Evolutionary conservation across 108 stramenopile genomes (phyloP).

Genomic region (Skeletonema marinoi): DNA sequence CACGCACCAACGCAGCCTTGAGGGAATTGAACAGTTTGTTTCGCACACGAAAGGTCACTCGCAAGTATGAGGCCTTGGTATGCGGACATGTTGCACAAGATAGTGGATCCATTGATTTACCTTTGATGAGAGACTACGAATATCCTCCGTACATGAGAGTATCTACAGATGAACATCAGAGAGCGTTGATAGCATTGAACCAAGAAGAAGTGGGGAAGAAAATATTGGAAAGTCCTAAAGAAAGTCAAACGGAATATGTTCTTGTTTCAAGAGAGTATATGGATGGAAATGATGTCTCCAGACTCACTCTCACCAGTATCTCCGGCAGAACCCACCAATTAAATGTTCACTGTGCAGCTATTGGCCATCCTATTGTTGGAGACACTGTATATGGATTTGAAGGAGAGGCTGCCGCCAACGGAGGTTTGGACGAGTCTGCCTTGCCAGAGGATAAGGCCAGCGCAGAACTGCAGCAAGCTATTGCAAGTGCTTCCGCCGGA

Average conservation of each 20-base stretch:
- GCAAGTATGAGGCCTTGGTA: conserved; percentile 81
- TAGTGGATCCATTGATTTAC: conserved; percentile 69
- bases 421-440: conserved; percentile 67
- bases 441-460: conserved; percentile 57
- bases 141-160: conserved; percentile 84
- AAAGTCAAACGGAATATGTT: conserved; percentile 73
- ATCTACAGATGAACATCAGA: conserved; percentile 77
- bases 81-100: conserved; percentile 74
- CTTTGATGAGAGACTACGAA: conserved; percentile 82
- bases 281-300: conserved; percentile 71
- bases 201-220: conserved; percentile 68
- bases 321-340: conserved; percentile 88
- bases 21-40: conserved; percentile 71
- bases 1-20: conserved; percentile 76
- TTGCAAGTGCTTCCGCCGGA: conserved; percentile 43
- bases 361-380: conserved; percentile 91
- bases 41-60: conserved; percentile 70
- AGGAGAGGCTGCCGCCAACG: conserved; percentile 76
- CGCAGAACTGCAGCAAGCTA: conserved; percentile 56
- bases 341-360: conserved; percentile 84
- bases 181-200: conserved; percentile 64
- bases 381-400: conserved; percentile 78
- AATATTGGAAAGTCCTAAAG: conserved; percentile 74
- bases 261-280: conserved; percentile 68
- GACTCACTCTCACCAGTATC: conserved; percentile 75